A percentile compares a stretch with the other conserved stretches of the same genome.
Evolutionary conservation across 805 yeast species (phyloP).

Genomic region (Pichia kluyveri): DNA sequence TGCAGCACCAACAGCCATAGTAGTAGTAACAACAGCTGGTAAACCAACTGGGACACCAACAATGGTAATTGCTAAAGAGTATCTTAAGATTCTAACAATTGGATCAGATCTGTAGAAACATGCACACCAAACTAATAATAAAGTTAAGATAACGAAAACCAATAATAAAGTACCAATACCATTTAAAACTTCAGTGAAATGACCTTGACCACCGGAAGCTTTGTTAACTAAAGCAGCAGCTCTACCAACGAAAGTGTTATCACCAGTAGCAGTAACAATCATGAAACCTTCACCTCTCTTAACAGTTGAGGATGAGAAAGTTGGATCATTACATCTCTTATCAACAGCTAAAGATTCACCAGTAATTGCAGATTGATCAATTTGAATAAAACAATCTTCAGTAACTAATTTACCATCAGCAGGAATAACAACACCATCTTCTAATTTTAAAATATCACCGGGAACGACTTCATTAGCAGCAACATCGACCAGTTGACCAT

Average conservation of each 20-base stretch:
- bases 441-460: slow-evolving; percentile 85
- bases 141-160: slow-evolving; percentile 80
- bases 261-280: slow-evolving; percentile 94
- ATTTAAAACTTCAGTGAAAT: slow-evolving; percentile 94
- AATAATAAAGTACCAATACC: slow-evolving; percentile 92
- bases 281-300: slow-evolving; percentile 93
- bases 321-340: slow-evolving; percentile 78
- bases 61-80: slow-evolving; percentile 91
- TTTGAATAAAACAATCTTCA: slow-evolving; percentile 78
- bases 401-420: slow-evolving; percentile 84
- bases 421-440: slow-evolving; percentile 87
- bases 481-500: slow-evolving; percentile 66
- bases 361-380: slow-evolving; percentile 94
- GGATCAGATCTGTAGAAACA: slow-evolving; percentile 86
- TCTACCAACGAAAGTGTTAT: slow-evolving; percentile 91
- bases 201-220: slow-evolving; percentile 90
- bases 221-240: slow-evolving; percentile 95
- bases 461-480: slow-evolving; percentile 83
- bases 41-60: slow-evolving; percentile 98
- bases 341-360: slow-evolving; percentile 97
- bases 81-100: slow-evolving; percentile 83
- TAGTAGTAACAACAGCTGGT: slow-evolving; percentile 97
- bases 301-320: slow-evolving; percentile 88
- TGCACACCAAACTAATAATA: slow-evolving; percentile 86
- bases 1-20: slow-evolving; percentile 99